Evolutionary conservation across 495 filamentous ascomycete genomes (phyloP).

Genomic region (Xylaria telfairii): DNA sequence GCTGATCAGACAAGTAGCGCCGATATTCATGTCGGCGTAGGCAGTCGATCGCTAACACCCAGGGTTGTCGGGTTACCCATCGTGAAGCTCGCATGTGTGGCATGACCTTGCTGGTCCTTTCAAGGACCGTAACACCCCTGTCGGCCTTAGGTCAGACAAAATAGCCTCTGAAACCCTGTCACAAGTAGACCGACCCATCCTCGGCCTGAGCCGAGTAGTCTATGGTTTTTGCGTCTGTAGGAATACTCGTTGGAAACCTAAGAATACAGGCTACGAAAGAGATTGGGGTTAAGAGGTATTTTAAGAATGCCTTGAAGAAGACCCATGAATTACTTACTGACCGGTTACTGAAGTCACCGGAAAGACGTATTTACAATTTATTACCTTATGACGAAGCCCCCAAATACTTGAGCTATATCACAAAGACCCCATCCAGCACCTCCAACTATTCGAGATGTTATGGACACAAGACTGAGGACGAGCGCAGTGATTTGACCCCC

Average conservation of each 20-base stretch:
- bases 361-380: not conserved
- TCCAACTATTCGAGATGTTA: not conserved
- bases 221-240: constrained; percentile 29
- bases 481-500: not conserved
- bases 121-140: constrained; percentile 24
- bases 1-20: not conserved
- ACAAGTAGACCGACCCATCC: constrained; percentile 37
- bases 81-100: constrained; percentile 1
- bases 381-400: not conserved
- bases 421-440: not conserved
- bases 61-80: not conserved
- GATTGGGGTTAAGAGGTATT: not conserved
- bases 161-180: constrained; percentile 44
- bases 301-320: not conserved
- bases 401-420: not conserved
- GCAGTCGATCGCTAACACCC: not conserved
- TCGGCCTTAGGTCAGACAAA: constrained; percentile 34
- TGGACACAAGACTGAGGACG: not conserved
- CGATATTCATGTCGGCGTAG: not conserved
- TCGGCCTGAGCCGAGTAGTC: constrained; percentile 44
- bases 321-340: not conserved
- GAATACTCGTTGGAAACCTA: not conserved
- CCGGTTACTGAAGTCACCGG: not conserved
- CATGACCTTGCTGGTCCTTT: constrained; percentile 25
- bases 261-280: not conserved